Evolutionary conservation across 768 basidiomycete genomes (phyloP).

Genomic region (Kwoniella sp.): DNA sequence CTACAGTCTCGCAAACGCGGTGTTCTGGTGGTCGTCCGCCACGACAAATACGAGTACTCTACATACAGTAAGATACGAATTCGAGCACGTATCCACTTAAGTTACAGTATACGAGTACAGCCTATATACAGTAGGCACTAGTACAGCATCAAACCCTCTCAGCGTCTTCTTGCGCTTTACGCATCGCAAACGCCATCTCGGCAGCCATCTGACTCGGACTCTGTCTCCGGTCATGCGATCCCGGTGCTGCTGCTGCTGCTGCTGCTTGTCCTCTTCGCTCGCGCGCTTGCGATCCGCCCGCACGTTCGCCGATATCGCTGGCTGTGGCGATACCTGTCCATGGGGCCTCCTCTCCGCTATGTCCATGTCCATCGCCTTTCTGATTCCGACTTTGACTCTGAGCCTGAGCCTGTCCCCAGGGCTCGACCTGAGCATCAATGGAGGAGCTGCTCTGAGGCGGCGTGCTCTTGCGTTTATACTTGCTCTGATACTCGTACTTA

Average conservation of each 20-base stretch:
- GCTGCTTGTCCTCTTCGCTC: too few species aligned
- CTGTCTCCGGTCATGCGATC: not conserved
- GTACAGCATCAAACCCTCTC: not conserved
- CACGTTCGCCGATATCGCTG: not conserved
- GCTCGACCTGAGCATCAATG: too few species aligned
- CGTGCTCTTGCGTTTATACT: not conserved
- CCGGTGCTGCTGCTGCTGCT: not conserved
- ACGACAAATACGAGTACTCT: too few species aligned
- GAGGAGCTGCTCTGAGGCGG: too few species aligned
- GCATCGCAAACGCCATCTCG: conserved; percentile 20
- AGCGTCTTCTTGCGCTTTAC: conserved; percentile 16
- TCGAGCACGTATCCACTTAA: too few species aligned
- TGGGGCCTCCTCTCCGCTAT: not conserved
- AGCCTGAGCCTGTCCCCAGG: too few species aligned
- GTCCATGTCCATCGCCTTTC: not conserved
- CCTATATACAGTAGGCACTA: not conserved
- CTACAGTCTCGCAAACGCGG: too few species aligned
- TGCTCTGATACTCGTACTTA: conserved; percentile 2
- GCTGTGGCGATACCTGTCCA: not conserved
- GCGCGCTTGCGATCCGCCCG: too few species aligned
- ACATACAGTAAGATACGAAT: too few species aligned
- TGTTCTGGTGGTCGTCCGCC: too few species aligned
- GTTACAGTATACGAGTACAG: not conserved
- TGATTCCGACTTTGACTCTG: not conserved
- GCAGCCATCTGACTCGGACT: conserved; percentile 14